Evolutionary conservation across 768 basidiomycete species (phyloP), one percentile per base, ranked within the genome.

Genomic region (Suillus americanus): DNA sequence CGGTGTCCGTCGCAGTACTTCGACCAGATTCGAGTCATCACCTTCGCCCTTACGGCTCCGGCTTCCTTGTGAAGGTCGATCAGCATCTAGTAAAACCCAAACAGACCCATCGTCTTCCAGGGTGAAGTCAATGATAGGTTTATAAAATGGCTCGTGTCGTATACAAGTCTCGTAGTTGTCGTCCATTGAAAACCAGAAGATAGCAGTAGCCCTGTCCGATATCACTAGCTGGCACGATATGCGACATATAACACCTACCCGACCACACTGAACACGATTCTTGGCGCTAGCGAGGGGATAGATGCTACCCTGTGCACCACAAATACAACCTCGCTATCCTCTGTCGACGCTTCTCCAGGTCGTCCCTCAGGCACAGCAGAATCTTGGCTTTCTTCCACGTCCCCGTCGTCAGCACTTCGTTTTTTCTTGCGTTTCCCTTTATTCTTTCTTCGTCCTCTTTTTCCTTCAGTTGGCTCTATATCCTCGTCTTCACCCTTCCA

Each of bases 231-330:
- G 8, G 61, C 18, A 56, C 46, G n/a, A 25, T 10, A 18, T 37
- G 23, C 10, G 50, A 16, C 9, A 40, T 38, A 51, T 23, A 38
- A 30, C 13, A 77, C 88, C 54, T 69, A 94, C 93, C 93, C 92
- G 61, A 91, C 81, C 6, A 82, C 90, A 64, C 80, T 89, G 72
- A 94, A 94, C 6, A 93, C 65, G 16, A 92, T 67, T 75, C 5
- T 72, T 74, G 14, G 77, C 75, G 5, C 70, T 73, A 9, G 75
- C 3, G 79, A 74, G 8, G 79, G 64, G 8, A 85, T 69, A 6
- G 86, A 85, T 33, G 74, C 78, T 55, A 94, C 86, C 66, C 79
- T 84, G 40, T 78, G 80, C 12, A 93, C 77, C 20, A 86, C 89
- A 33, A 93, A 79, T 0, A 89, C 79, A 0, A 66, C 63, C 37